phyloP scores from a whole-genome alignment of 371 early-diverging fungal genomes.

The Mortierella sp. region DNA sequence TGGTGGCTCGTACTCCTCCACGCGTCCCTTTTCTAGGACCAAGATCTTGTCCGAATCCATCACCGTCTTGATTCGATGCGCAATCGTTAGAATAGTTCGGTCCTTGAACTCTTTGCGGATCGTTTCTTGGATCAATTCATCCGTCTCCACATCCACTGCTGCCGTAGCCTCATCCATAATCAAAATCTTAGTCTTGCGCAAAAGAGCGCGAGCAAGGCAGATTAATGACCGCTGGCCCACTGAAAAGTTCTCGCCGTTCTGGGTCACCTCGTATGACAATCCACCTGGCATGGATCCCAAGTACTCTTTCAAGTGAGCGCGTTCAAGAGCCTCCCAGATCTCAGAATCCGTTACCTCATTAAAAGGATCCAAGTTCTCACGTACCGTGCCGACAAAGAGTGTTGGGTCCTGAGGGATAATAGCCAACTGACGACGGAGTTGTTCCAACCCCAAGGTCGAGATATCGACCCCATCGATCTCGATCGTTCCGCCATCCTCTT shows the following conservation, averaged over 20 bases:
- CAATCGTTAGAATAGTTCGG: conserved; percentile 75
- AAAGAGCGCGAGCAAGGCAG: conserved; percentile 72
- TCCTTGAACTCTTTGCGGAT: conserved; percentile 66
- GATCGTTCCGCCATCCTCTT: conserved; percentile 54
- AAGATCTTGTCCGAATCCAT: conserved; percentile 73
- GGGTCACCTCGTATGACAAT: conserved; percentile 67
- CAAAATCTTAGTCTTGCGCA: conserved; percentile 77
- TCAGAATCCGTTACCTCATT: conserved; percentile 67
- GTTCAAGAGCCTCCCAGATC: conserved; percentile 78
- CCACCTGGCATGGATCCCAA: conserved; percentile 37
- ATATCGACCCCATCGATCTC: conserved; percentile 76
- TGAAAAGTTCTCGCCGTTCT: conserved; percentile 83
- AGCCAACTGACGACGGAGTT: conserved; percentile 70
- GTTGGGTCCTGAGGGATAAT: conserved; percentile 90
- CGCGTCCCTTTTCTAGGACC: conserved; percentile 67
- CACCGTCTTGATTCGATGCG: conserved; percentile 78
- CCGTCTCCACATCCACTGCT: conserved; percentile 80
- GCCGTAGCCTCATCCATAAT: conserved; percentile 93
- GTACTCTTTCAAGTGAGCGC: conserved; percentile 67
- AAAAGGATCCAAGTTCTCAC: conserved; percentile 81
- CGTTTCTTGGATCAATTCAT: conserved; percentile 70
- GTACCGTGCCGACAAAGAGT: conserved; percentile 80
- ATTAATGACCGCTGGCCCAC: conserved; percentile 91
- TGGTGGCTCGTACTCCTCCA: conserved; percentile 71
- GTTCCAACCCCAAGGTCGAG: conserved; percentile 63